phyloP scores from a whole-genome alignment of 805 yeast genomes.

The Zygotorulaspora florentina region DNA sequence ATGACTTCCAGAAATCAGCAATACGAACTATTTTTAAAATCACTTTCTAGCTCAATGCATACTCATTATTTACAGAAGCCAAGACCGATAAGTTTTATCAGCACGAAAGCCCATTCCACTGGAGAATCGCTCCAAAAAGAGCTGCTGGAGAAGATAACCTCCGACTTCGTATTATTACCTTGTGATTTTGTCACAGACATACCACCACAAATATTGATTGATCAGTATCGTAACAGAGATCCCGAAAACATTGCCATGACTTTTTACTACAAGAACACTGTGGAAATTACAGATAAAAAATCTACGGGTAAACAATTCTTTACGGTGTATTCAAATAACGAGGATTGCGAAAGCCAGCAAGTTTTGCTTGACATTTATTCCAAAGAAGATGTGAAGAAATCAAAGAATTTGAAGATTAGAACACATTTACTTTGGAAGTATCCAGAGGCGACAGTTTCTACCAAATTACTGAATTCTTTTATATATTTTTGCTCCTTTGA shows the following conservation, averaged over 20 bases:
- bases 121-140: slow-evolving; percentile 57
- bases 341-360: slow-evolving; percentile 35
- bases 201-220: slow-evolving; percentile 84
- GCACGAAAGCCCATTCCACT: slow-evolving; percentile 48
- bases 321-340: slow-evolving; percentile 56
- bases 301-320: slow-evolving; percentile 54
- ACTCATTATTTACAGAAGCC: slow-evolving; percentile 30
- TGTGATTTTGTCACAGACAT: slow-evolving; percentile 92
- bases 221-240: slow-evolving; percentile 71
- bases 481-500: slow-evolving; percentile 61
- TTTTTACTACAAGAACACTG: slow-evolving; percentile 67
- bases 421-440: slow-evolving; percentile 87
- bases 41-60: slow-evolving; percentile 23
- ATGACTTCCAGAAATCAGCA: slow-evolving; percentile 38
- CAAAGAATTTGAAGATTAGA: slow-evolving; percentile 70
- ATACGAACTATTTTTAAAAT: slow-evolving; percentile 24
- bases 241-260: slow-evolving; percentile 67
- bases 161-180: slow-evolving; percentile 77
- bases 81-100: slow-evolving; percentile 40
- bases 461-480: slow-evolving; percentile 67
- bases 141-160: slow-evolving; percentile 38
- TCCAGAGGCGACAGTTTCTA: slow-evolving; percentile 73
- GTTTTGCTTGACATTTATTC: slow-evolving; percentile 68
- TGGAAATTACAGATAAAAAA: slow-evolving; percentile 78
- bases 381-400: slow-evolving; percentile 61